Evolutionary conservation across 202 grass and related monocot species (phyloP).

Genomic region (Sporobolus alterniflorus): DNA sequence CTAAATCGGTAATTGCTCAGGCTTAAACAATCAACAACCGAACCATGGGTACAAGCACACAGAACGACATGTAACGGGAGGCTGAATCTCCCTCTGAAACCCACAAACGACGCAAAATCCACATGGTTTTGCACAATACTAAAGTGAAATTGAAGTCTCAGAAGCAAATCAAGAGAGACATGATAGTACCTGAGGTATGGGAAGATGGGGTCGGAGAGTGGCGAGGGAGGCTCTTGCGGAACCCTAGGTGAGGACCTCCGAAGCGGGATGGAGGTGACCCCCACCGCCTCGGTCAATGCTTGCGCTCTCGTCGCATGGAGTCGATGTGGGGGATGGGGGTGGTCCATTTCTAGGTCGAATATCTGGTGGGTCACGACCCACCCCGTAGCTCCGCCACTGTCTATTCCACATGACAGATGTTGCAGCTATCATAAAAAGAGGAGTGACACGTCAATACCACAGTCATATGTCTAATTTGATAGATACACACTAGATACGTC

Average conservation of each 20-base stretch:
- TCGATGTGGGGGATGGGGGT: too few relatives aligned
- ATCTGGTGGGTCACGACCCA: too few relatives aligned
- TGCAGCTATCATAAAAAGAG: too few relatives aligned
- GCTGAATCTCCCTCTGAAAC: background rate
- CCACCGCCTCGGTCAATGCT: too few relatives aligned
- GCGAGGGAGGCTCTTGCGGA: constrained; percentile 7
- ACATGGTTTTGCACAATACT: background rate
- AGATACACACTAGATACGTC: too few relatives aligned
- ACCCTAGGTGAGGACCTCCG: constrained; percentile 40
- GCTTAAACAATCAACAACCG: background rate
- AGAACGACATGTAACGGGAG: background rate
- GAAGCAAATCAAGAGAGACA: background rate
- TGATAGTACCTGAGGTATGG: constrained; percentile 66
- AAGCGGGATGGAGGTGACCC: constrained; percentile 23
- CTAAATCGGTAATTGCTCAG: background rate
- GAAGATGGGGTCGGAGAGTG: constrained; percentile 65
- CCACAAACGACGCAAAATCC: background rate
- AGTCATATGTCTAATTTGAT: too few relatives aligned
- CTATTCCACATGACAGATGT: too few relatives aligned
- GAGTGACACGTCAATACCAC: too few relatives aligned
- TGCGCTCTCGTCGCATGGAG: too few relatives aligned
- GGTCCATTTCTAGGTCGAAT: too few relatives aligned
- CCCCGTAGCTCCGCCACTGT: too few relatives aligned
- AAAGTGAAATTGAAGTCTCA: background rate
- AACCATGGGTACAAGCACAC: background rate